Base-by-base conservation (phyloP, 2,329 filamentous ascomycete species). In the Epichloe festucae region DNA sequence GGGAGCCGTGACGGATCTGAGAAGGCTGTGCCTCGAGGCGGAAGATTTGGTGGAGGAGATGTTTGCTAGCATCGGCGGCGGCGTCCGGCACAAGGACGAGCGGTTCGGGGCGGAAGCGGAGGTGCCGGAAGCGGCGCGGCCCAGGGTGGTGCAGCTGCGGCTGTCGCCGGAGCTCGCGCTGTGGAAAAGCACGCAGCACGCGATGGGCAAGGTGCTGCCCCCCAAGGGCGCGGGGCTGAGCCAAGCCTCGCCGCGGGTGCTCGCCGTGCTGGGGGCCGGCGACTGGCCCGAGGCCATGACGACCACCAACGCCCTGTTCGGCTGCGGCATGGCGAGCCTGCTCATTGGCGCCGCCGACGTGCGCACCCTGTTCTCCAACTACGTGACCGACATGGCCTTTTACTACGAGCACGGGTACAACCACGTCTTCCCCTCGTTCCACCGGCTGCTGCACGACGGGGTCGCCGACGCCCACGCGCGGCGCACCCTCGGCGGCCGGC, bases 371-470 rank as follows among this genome's bases (percentile, higher is more conserved):
- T 58, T 58, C 49, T 59, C 57, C 48, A 59, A 59, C 44, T 57
- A 58, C 31, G 56, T 57, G 43, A 57, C 54, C 15, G 57, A 59
- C 45, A 58, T 59, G 56, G 56, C 23, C 36, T 58, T 59, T 43
- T 59, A 58, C 38, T 58, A 58, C 35, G 57, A 59, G 51, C 57
- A 59, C 48, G 55, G 56, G n/a, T 59, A 57, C 51, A 51, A 58
- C 49, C 47, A 55, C 19, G 51, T 58, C 23, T 59, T 56, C 39
- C 56, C 57, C n/a, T 52, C 51, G 19, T 23, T 58, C 11, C 52
- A 55, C 15, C 42, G 41, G 35, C 48, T 59, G 15, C 39, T 59
- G 15, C 43, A 56, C 3, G 52, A 40, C 35, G 57, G 50, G n/a
- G 39, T 58, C 5, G 35, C 34, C 12, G 57, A 59, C 41, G 44